Percentiles rank a stretch among this genome's conserved stretches.
Evolutionary conservation across 2,329 filamentous ascomycete species (phyloP).

Genomic region (Botrytis aclada): DNA sequence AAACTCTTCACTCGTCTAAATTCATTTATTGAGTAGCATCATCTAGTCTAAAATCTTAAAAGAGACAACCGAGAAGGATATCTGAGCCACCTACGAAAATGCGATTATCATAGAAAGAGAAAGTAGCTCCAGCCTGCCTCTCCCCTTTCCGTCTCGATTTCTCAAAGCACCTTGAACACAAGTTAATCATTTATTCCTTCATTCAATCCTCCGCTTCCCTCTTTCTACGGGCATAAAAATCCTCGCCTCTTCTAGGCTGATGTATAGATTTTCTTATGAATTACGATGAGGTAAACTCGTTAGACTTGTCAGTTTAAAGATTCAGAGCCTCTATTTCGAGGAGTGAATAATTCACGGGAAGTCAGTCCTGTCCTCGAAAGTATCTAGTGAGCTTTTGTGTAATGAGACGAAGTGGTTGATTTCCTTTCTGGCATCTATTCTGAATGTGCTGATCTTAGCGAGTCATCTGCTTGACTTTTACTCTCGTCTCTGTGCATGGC

Average conservation of each 20-base stretch:
- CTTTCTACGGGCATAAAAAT: background rate
- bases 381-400: background rate
- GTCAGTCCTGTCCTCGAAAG: background rate
- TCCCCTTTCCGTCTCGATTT: background rate
- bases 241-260: background rate
- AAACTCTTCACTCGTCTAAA: background rate
- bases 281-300: background rate
- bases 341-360: no score
- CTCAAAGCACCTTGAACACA: background rate
- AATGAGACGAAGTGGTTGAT: no score
- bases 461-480: background rate
- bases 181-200: background rate
- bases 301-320: background rate
- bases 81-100: background rate
- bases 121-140: background rate
- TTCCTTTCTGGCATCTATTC: background rate
- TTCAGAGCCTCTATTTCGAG: background rate
- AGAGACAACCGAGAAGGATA: background rate
- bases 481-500: background rate
- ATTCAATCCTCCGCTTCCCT: background rate
- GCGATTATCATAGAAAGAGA: background rate
- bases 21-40: background rate
- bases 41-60: background rate
- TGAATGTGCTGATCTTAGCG: background rate
- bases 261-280: background rate